Base-by-base conservation (phyloP, 768 basidiomycete genomes). In the Kwoniella dejecticola region DNA sequence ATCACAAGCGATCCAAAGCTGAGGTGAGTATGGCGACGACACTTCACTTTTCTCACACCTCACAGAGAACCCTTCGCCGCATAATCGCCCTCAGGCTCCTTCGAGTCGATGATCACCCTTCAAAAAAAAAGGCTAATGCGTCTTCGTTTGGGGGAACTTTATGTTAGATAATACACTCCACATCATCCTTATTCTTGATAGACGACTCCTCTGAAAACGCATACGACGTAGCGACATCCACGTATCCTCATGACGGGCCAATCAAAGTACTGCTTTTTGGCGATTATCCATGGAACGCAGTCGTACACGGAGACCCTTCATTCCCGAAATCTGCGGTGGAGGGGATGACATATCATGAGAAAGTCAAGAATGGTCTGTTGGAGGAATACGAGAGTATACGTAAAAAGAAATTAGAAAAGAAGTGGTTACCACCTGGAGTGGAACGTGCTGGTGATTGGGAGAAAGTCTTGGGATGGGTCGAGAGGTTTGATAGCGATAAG, bases 131-230 rank as follows among this genome's bases (percentile, higher is more conserved):
- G n/a, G n/a, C n/a, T n/a, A n/a, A n/a, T n/a, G n/a, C n/a, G n/a
- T n/a, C n/a, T n/a, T n/a, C n/a, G 8, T 50, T 31, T n/a, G 24
- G 8, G 17, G 17, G 17, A 38, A 38, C 36, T 21, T 38, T 15
- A 24, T n/a, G 33, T 3, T 15, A 88, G 86, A 84, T 89, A 46
- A 88, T 89, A 71, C 79, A 83, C 31, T 81, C 84, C 60, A 79
- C 90, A 17, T 82, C 83, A 15, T 87, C 89, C 11, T 81, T 82
- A 40, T 72, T 90, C 38, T 80, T 91, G 53, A 85, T 91, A 60
- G 90, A 91, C 76, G 90, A 91, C 79, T 89, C 89, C 5, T 70
- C 87, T 41, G 89, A 91, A 77, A 90, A 91, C 76, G 88, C 87
- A 36, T 65, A 88, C 26, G 82, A 85, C 58, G 86, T 86, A 64